These are phyloP conservation scores for Arthrobotrys sphaeroides DNA, from an alignment of 2,329 filamentous ascomycete species.

Conservation along the genomic window DNA sequence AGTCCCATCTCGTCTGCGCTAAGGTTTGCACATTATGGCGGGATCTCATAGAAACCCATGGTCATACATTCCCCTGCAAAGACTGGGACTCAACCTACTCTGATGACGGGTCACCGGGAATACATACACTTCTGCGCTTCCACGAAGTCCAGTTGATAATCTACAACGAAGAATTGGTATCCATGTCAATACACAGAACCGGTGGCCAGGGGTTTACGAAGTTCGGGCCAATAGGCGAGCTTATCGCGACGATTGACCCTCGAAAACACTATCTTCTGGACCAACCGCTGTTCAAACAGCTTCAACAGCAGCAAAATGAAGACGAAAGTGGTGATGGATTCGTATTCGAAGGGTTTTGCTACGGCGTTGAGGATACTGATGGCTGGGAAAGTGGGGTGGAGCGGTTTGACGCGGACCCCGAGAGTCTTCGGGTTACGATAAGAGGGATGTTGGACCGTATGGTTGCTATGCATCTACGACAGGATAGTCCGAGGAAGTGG, in stretches of 20 bases:
- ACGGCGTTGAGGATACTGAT: neutral
- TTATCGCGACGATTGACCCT: neutral
- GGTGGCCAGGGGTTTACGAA: neutral
- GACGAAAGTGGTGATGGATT: too few species aligned
- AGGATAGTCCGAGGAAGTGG: neutral
- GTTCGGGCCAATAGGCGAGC: neutral
- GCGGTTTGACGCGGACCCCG: neutral
- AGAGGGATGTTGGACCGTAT: neutral
- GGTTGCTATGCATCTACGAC: neutral
- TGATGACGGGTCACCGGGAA: neutral
- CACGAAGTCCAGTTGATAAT: neutral
- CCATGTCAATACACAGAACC: neutral
- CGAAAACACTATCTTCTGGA: neutral
- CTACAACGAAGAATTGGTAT: conserved; percentile 1
- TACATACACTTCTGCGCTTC: neutral
- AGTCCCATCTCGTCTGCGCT: conserved; percentile 12
- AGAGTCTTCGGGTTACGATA: neutral
- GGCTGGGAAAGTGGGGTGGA: neutral
- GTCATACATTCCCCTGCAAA: neutral
- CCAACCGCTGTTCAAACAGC: neutral
- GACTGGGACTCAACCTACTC: neutral
- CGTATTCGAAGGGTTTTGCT: neutral
- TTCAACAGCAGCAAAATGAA: neutral
- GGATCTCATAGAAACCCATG: neutral
- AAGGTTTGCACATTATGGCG: neutral